phyloP scores from a whole-genome alignment of 805 yeast genomes.

The Saccharomycopsis sp. region DNA sequence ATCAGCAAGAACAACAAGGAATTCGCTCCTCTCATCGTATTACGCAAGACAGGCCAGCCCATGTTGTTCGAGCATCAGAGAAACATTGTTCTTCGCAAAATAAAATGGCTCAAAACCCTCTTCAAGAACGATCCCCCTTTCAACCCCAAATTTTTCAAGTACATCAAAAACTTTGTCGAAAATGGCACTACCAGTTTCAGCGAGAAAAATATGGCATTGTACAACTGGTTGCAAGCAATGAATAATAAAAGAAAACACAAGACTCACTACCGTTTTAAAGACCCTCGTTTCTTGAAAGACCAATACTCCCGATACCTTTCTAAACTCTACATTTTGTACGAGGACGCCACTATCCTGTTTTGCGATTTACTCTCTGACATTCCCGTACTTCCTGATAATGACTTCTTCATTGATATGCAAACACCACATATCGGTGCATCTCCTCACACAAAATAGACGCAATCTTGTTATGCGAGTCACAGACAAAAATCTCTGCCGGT shows the following conservation, averaged over 20 bases:
- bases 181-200: neutral
- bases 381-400: no score
- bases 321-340: no score
- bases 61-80: conserved; percentile 11
- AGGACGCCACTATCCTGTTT: no score
- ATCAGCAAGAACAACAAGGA: no score
- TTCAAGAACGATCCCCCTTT: neutral
- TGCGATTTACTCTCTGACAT: no score
- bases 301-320: no score
- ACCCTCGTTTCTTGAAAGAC: no score
- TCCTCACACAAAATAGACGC: neutral
- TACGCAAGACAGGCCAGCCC: conserved; percentile 5
- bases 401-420: neutral
- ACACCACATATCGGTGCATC: conserved; percentile 1
- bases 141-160: neutral
- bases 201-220: no score
- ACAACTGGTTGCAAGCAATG: no score
- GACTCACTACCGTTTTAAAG: no score
- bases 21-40: conserved; percentile 7
- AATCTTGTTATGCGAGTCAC: neutral
- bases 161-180: neutral
- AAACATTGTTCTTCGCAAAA: conserved; percentile 9
- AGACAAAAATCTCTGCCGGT: no score
- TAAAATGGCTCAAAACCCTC: conserved; percentile 5
- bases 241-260: no score